Evolutionary conservation across 129 eudicot species (phyloP), one percentile per base, ranked within the genome.

Genomic region (Centella asiatica): DNA sequence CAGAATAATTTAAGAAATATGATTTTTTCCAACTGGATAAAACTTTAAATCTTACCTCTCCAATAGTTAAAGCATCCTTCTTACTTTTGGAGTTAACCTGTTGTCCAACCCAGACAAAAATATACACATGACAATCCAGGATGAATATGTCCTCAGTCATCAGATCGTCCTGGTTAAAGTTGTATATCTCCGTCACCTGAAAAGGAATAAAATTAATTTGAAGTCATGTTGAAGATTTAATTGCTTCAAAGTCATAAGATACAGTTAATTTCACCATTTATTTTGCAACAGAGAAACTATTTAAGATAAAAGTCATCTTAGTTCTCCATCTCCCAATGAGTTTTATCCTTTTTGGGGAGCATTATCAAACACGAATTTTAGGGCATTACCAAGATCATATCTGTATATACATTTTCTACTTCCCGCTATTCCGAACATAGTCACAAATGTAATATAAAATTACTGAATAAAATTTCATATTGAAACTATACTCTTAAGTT

Each of bases 71-170:
- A 57, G 85, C 82, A 23, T 78, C 76, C 69, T 57, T 49, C 78
- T 76, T 86, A 52, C 69, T 77, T 78, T 81, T 81, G 29, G 87
- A 31, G 7, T 77, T 78, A 48, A 86, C 92, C 44, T 78, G 74
- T 34, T 78, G 72, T 37, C 97, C 97, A 28, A 90, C 83, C 97
- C 95, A 90, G 34, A 86, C 60, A 73, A 67, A 90, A 64, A 90
- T 81, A 67, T 69, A 75, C 6, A 89, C 70, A 74, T 77, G 83
- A 72, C 93, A 83, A 71, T 83, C 87, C 44, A 90, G 74, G 47
- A 90, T 77, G 56, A 71, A 86, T 36, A 81, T 55, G 73, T 90
- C 97, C 70, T 90, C 97, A 17, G 97, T 84, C 95, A 83, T 78
- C 62, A 90, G 70, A 73, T 90, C 95, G 51, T 90, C 87, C 58